phyloP scores from a whole-genome alignment of 1,284 basidiomycete species.

The Phenoliferia sp. region DNA sequence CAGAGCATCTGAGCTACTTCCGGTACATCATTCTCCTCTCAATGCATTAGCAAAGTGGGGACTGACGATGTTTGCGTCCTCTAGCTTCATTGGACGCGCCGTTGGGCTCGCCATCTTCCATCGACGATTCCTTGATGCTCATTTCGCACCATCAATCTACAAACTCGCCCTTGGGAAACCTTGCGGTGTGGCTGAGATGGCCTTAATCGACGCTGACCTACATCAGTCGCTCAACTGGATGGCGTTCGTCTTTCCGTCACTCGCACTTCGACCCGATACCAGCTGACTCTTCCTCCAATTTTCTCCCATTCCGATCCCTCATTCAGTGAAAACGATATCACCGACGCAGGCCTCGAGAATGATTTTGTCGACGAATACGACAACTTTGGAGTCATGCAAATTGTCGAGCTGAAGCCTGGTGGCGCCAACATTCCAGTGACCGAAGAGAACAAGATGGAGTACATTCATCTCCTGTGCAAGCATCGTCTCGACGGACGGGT shows the following conservation, averaged over 20 bases:
- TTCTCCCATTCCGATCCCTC: too few species aligned
- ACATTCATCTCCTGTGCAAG: constrained; percentile 83
- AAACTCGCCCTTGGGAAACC: constrained; percentile 82
- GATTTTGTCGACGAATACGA: constrained; percentile 88
- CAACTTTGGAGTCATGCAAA: constrained; percentile 84
- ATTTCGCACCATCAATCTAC: constrained; percentile 89
- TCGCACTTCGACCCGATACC: not conserved
- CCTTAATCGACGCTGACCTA: constrained; percentile 88
- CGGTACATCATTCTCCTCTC: constrained; percentile 56
- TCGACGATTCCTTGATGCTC: constrained; percentile 89
- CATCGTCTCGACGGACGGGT: constrained; percentile 94
- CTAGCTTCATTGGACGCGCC: constrained; percentile 70
- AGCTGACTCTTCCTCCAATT: constrained; percentile 42
- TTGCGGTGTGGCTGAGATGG: constrained; percentile 87
- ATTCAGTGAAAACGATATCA: constrained; percentile 71
- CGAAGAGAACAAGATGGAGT: constrained; percentile 92
- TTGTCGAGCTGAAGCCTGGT: constrained; percentile 76
- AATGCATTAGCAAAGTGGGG: not conserved
- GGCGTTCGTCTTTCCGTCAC: constrained; percentile 41
- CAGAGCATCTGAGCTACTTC: constrained; percentile 95
- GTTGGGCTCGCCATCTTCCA: constrained; percentile 96
- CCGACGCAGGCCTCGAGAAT: constrained; percentile 69
- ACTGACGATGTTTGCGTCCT: not conserved
- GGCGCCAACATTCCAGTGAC: constrained; percentile 79
- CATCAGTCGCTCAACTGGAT: constrained; percentile 90